Percentiles rank a stretch among this genome's conserved stretches.
Evolutionary conservation across 2,329 filamentous ascomycete species (phyloP).

Genomic region (Ophiostoma australiae): DNA sequence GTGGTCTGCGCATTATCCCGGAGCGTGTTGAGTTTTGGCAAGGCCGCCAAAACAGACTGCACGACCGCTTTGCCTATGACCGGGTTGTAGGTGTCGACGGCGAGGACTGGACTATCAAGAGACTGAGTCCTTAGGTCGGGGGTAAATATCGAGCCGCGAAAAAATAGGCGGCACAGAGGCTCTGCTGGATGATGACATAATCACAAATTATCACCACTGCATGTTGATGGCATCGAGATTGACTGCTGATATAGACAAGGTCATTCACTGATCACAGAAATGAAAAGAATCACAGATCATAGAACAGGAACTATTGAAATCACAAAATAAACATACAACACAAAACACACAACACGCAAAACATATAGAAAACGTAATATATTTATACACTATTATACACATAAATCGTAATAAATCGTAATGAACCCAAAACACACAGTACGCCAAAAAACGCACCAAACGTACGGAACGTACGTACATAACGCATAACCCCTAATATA

Average conservation of each 20-base stretch:
- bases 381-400: constrained; percentile 26
- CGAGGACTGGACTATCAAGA: constrained; percentile 59
- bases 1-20: constrained; percentile 78
- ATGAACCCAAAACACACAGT: constrained; percentile 23
- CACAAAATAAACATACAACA: neutral
- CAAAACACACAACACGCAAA: constrained; percentile 11
- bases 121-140: constrained; percentile 60
- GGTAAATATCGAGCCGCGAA: neutral
- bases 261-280: neutral
- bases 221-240: neutral
- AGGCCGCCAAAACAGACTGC: constrained; percentile 79
- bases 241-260: neutral
- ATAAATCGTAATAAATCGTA: constrained; percentile 16
- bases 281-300: neutral
- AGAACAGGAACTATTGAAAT: neutral
- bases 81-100: constrained; percentile 44
- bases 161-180: neutral
- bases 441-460: constrained; percentile 19
- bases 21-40: constrained; percentile 95
- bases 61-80: constrained; percentile 88
- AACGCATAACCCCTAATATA: constrained; percentile 19
- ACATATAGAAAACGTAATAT: constrained; percentile 17
- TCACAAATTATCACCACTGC: neutral
- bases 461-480: constrained; percentile 21
- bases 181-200: neutral